Evolutionary conservation across 208 protist genomes (phyloP).

Genomic region (Leishmania amazonensis): DNA sequence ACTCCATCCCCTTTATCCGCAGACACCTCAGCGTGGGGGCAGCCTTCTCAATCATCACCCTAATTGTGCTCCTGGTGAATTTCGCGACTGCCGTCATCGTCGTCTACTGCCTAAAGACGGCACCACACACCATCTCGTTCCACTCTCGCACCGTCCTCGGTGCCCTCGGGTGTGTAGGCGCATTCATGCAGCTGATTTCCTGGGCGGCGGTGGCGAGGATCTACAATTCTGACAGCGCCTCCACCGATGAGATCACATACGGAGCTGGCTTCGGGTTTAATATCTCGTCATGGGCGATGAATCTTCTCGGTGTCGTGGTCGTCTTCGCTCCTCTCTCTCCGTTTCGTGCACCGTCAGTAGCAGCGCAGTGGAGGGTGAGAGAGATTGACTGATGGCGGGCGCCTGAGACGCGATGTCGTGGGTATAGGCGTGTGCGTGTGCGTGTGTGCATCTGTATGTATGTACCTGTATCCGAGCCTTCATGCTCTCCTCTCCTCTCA

Average conservation of each 20-base stretch:
- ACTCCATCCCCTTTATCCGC: slow-evolving; percentile 31
- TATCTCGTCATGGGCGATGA: slow-evolving; percentile 55
- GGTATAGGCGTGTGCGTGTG: background rate
- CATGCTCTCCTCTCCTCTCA: background rate
- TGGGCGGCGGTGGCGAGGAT: slow-evolving; percentile 58
- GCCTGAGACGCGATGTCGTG: background rate
- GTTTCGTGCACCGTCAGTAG: slow-evolving; percentile 9
- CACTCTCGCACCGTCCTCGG: slow-evolving; percentile 34
- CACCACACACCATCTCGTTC: slow-evolving; percentile 27
- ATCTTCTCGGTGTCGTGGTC: slow-evolving; percentile 30
- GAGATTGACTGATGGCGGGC: background rate
- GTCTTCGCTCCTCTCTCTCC: slow-evolving; percentile 17
- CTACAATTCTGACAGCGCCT: slow-evolving; percentile 33
- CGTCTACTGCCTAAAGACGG: slow-evolving; percentile 31
- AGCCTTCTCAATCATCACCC: slow-evolving; percentile 62
- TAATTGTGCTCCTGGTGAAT: slow-evolving; percentile 43
- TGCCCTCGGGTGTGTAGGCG: slow-evolving; percentile 22
- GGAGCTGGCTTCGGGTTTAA: slow-evolving; percentile 69
- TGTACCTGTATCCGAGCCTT: background rate
- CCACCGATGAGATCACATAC: slow-evolving; percentile 27
- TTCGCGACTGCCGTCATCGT: slow-evolving; percentile 28
- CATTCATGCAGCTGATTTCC: slow-evolving; percentile 49
- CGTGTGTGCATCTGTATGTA: background rate
- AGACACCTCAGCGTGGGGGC: slow-evolving; percentile 50
- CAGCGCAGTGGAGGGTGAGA: background rate